A percentile compares a stretch with the other conserved stretches of the same genome.
phyloP scores from a whole-genome alignment of 768 basidiomycete species.

The Mycena capillaripes region DNA sequence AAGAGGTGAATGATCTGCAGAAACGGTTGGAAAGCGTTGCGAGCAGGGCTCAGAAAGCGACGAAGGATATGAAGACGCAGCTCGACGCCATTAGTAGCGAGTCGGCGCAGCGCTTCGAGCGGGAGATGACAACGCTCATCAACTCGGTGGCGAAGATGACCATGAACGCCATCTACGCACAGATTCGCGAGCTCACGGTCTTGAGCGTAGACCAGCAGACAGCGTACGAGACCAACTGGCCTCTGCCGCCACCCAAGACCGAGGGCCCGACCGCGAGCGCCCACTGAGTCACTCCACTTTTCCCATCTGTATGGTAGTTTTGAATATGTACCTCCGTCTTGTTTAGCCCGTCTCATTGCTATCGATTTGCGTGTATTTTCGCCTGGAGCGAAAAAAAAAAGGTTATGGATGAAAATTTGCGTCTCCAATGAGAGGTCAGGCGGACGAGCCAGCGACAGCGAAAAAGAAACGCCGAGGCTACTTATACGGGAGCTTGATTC shows the following conservation, averaged over 20 bases:
- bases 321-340: not conserved
- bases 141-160: slow-evolving; percentile 8
- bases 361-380: slow-evolving; percentile 11
- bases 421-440: too few species aligned
- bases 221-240: slow-evolving; percentile 8
- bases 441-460: too few species aligned
- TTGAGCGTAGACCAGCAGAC: slow-evolving; percentile 14
- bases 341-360: slow-evolving; percentile 8
- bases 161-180: slow-evolving; percentile 8
- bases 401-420: too few species aligned
- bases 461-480: too few species aligned
- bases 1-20: slow-evolving; percentile 8
- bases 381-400: not conserved
- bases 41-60: not conserved
- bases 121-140: slow-evolving; percentile 19
- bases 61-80: slow-evolving; percentile 13
- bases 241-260: slow-evolving; percentile 5
- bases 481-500: too few species aligned
- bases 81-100: slow-evolving; percentile 11
- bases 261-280: not conserved
- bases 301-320: not conserved
- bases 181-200: slow-evolving; percentile 18
- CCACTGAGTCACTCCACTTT: not conserved
- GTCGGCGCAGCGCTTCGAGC: slow-evolving; percentile 16
- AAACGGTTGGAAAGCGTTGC: slow-evolving; percentile 7